Evolutionary conservation across 1,139 yeast species (phyloP).

Genomic region (Yarrowia galli): DNA sequence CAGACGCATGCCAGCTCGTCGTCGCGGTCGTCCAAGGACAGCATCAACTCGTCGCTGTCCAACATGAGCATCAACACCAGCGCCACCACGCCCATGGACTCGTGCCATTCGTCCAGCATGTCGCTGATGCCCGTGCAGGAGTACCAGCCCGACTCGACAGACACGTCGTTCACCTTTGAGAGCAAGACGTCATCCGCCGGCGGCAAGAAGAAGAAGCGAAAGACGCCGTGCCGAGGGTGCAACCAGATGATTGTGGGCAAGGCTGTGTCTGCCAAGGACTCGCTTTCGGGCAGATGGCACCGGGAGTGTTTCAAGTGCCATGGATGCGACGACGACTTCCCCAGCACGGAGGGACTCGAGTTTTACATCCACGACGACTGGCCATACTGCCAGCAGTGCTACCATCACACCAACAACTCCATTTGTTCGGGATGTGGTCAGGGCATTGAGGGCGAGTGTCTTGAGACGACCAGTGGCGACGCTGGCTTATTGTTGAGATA

Average conservation of each 20-base stretch:
- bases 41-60: slow-evolving; percentile 11
- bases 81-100: slow-evolving; percentile 37
- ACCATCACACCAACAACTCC: slow-evolving; percentile 77
- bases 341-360: slow-evolving; percentile 53
- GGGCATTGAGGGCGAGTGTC: slow-evolving; percentile 91
- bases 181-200: neutral
- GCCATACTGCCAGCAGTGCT: slow-evolving; percentile 82
- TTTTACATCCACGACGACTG: slow-evolving; percentile 80
- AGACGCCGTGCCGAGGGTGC: slow-evolving; percentile 58
- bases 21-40: slow-evolving; percentile 21
- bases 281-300: slow-evolving; percentile 94
- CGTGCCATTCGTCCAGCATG: slow-evolving; percentile 31
- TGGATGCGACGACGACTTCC: slow-evolving; percentile 58
- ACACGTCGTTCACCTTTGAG: slow-evolving; percentile 26
- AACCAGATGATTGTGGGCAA: slow-evolving; percentile 56
- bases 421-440: slow-evolving; percentile 71
- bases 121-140: slow-evolving; percentile 30
- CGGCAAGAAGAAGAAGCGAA: slow-evolving; percentile 20
- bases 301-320: slow-evolving; percentile 80
- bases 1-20: slow-evolving; percentile 4
- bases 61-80: slow-evolving; percentile 33
- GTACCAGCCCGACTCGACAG: slow-evolving; percentile 19
- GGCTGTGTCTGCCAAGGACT: slow-evolving; percentile 79
- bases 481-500: slow-evolving; percentile 45
- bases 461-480: slow-evolving; percentile 58